Evolutionary conservation across 2,329 filamentous ascomycete genomes (phyloP).

Genomic region (Fonsecaea pedrosoi): DNA sequence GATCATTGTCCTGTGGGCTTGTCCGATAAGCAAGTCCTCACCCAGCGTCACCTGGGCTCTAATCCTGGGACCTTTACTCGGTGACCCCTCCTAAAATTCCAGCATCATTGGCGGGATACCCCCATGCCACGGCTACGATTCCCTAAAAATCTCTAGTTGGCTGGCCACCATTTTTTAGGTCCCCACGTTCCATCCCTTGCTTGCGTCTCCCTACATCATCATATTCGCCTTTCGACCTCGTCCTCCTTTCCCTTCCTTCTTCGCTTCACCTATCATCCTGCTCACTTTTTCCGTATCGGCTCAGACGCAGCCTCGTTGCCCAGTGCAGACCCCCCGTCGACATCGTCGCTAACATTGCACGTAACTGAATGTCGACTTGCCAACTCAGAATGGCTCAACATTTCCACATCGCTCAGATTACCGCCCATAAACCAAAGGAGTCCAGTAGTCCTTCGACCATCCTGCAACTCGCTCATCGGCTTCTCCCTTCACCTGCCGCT

Average conservation of each 20-base stretch:
- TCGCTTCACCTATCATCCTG: not conserved
- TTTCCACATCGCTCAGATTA: conserved; percentile 39
- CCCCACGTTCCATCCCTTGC: conserved; percentile 16
- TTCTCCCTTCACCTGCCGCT: conserved; percentile 31
- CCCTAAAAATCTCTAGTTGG: conserved; percentile 21
- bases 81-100: not conserved
- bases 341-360: conserved; percentile 27
- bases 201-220: conserved; percentile 13
- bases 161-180: conserved; percentile 22
- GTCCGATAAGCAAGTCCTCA: conserved; percentile 16
- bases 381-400: conserved; percentile 44
- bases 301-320: conserved; percentile 14
- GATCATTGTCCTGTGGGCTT: not conserved
- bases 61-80: not conserved
- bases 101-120: conserved; percentile 7
- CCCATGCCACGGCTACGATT: conserved; percentile 20
- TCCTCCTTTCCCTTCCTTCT: not conserved
- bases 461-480: conserved; percentile 37
- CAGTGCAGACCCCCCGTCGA: conserved; percentile 11
- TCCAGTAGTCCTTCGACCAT: conserved; percentile 39
- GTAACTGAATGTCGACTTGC: conserved; percentile 42
- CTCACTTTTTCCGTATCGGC: conserved; percentile 5
- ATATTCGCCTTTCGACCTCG: conserved; percentile 10
- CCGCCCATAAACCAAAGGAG: conserved; percentile 41
- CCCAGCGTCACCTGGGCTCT: not conserved